Conservation (phyloP, 164 flowering plant species). For the Euptelea pleiosperma region DNA sequence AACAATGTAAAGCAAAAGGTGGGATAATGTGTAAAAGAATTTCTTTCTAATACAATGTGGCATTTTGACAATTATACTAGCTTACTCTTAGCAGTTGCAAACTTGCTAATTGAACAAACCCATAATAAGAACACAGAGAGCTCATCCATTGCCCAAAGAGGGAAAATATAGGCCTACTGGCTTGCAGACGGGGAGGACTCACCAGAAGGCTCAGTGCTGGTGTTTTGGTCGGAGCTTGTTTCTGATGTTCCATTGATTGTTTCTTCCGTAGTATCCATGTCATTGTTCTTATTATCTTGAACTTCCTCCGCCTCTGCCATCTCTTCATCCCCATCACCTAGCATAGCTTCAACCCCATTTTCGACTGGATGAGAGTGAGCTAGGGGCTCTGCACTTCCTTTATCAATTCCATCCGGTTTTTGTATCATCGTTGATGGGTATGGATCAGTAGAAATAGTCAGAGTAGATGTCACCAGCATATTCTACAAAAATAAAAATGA, state of each 20-base stretch:
- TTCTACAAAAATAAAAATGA: conserved; percentile 46
- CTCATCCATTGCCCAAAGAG: too few species aligned
- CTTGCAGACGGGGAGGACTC: conserved; percentile 14
- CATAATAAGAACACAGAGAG: too few species aligned
- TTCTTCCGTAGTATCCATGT: conserved; percentile 10
- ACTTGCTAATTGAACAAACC: too few species aligned
- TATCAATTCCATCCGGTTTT: conserved; percentile 28
- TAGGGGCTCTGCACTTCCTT: conserved; percentile 23
- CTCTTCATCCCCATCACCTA: conserved; percentile 23
- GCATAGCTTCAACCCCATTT: conserved; percentile 25
- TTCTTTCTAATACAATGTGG: too few species aligned
- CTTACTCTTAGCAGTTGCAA: too few species aligned
- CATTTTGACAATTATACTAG: too few species aligned
- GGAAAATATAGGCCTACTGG: neutral
- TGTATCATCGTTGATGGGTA: conserved; percentile 32
- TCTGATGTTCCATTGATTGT: conserved; percentile 4
- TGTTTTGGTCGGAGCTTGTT: conserved; percentile 10
- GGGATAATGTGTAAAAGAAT: too few species aligned
- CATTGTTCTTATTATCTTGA: conserved; percentile 11
- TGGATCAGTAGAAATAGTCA: conserved; percentile 48
- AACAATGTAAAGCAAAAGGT: too few species aligned
- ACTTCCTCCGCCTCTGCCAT: conserved; percentile 23
- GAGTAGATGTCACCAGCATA: conserved; percentile 67
- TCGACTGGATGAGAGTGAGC: conserved; percentile 18
- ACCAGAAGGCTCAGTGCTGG: conserved; percentile 11